Evolutionary conservation across 2,329 filamentous ascomycete species (phyloP).

Genomic region (Samsoniella hepiali): DNA sequence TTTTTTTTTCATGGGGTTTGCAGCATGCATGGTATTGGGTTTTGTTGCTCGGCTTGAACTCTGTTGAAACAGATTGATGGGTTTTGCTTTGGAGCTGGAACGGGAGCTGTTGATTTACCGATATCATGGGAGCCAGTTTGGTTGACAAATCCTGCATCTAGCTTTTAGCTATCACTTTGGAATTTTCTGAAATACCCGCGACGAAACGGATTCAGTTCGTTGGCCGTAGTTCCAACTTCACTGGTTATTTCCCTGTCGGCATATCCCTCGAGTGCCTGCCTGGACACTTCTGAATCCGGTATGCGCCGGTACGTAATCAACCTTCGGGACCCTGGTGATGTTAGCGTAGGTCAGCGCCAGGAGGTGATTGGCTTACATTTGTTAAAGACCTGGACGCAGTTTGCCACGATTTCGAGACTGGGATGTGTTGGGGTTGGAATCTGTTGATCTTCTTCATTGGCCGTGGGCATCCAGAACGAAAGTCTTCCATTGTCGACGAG

Average conservation of each 20-base stretch:
- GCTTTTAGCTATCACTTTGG: conserved; percentile 31
- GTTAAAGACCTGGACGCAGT: conserved; percentile 84
- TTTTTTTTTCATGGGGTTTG: not conserved
- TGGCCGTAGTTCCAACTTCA: conserved; percentile 47
- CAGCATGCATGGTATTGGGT: conserved; percentile 12
- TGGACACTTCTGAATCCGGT: conserved; percentile 54
- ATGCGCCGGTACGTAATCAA: conserved; percentile 81
- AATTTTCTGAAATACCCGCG: conserved; percentile 58
- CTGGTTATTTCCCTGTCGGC: conserved; percentile 29
- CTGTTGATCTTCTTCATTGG: conserved; percentile 73
- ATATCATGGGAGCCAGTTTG: conserved; percentile 14
- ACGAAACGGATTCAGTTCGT: conserved; percentile 60
- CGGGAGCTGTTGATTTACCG: conserved; percentile 8
- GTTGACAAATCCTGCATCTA: conserved; percentile 21
- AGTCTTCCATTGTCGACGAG: conserved; percentile 77
- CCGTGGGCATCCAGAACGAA: conserved; percentile 96
- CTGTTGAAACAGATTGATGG: conserved; percentile 6
- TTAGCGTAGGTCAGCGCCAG: conserved; percentile 18
- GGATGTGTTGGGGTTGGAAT: conserved; percentile 75
- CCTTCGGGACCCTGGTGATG: conserved; percentile 69
- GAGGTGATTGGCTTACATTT: conserved; percentile 62
- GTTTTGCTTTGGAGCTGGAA: conserved; percentile 13
- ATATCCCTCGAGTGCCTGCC: conserved; percentile 38
- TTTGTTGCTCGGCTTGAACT: not conserved
- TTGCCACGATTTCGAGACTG: conserved; percentile 66